Evolutionary conservation across 208 protist genomes (phyloP).

Genomic region (Balamuthia mandrillaris): DNA sequence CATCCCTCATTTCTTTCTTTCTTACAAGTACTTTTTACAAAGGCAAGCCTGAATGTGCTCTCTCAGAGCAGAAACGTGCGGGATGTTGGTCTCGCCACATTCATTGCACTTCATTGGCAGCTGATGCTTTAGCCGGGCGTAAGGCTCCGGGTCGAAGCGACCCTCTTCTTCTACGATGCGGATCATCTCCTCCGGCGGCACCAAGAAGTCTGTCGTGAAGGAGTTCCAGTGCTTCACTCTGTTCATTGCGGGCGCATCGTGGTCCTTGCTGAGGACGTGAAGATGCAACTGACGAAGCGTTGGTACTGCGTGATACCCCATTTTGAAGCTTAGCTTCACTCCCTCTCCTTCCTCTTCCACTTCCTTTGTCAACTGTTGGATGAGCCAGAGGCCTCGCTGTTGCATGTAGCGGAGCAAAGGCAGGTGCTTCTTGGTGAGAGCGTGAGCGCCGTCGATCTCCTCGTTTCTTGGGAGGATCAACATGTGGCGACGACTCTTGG

Average conservation of each 20-base stretch:
- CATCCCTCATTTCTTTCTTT: no score
- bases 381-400: not conserved
- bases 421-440: not conserved
- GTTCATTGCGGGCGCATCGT: not conserved
- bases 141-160: not conserved
- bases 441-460: not conserved
- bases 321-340: not conserved
- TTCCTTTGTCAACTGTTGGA: not conserved
- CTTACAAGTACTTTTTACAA: no score
- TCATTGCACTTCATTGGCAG: no score
- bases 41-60: no score
- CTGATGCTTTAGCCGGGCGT: no score
- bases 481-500: not conserved
- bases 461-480: not conserved
- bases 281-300: not conserved
- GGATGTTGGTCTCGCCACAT: no score
- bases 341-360: no score
- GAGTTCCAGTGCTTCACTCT: not conserved
- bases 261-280: not conserved
- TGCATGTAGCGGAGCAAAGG: not conserved
- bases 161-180: not conserved
- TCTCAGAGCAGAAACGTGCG: no score
- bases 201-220: not conserved
- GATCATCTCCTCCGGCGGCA: not conserved
- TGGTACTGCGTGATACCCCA: not conserved